phyloP scores from a whole-genome alignment of 441 rosid species.

The Syzygium syzygioides region DNA sequence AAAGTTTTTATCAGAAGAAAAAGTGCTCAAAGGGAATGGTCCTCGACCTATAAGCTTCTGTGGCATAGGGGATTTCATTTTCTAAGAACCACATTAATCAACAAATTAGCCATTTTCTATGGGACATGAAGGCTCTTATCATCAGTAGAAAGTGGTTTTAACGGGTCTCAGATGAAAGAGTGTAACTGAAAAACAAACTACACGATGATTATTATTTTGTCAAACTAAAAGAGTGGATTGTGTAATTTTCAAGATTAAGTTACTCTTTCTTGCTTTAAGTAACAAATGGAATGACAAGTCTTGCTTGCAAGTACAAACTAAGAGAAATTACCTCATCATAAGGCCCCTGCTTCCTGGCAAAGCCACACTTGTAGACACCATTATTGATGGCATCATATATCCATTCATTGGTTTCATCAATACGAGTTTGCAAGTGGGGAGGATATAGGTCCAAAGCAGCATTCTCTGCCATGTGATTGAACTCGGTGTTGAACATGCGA shows the following conservation, averaged over 20 bases:
- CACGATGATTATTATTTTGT: neutral
- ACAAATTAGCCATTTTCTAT: neutral
- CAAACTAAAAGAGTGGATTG: neutral
- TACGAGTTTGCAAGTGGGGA: slow-evolving; percentile 35
- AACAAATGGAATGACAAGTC: neutral
- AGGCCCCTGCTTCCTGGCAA: slow-evolving; percentile 76
- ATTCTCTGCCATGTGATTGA: slow-evolving; percentile 68
- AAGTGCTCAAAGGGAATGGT: neutral
- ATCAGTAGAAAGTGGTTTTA: neutral
- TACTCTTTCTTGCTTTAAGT: neutral
- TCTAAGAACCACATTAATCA: neutral
- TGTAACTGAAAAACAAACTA: neutral
- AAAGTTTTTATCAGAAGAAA: neutral
- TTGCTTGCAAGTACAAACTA: neutral
- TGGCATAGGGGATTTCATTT: neutral
- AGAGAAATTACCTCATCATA: slow-evolving; percentile 61
- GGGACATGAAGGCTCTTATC: neutral
- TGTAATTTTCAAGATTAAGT: neutral
- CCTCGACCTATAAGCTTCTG: neutral
- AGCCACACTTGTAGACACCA: slow-evolving; percentile 87
- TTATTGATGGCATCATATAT: slow-evolving; percentile 60
- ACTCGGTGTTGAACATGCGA: slow-evolving; percentile 74
- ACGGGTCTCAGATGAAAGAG: neutral
- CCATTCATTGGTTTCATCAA: slow-evolving; percentile 75
- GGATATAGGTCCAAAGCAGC: slow-evolving; percentile 72